Percentiles rank a stretch among this genome's conserved stretches.
These are phyloP conservation scores for Trametes cingulata DNA, from an alignment of 768 basidiomycete genomes.

Conservation along the genomic window DNA sequence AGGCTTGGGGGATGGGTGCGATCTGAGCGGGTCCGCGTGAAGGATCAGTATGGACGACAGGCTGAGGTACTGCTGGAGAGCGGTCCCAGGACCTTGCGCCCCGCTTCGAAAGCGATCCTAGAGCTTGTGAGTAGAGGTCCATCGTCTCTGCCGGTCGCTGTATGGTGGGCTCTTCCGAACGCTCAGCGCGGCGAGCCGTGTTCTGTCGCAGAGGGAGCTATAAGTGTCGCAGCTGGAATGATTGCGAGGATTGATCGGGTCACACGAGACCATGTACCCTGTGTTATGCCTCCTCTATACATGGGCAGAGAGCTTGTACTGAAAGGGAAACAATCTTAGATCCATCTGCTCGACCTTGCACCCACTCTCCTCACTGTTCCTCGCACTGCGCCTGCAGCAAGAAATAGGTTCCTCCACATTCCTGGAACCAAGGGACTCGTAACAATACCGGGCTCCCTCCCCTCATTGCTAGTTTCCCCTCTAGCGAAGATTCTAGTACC, in stretches of 20 bases:
- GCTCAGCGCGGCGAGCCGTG: no score
- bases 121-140: conserved; percentile 65
- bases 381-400: conserved; percentile 68
- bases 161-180: background rate
- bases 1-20: conserved; percentile 87
- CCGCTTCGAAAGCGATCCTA: conserved; percentile 69
- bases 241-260: no score
- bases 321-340: conserved; percentile 43
- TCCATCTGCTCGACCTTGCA: conserved; percentile 69
- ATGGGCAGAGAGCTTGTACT: background rate
- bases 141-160: background rate
- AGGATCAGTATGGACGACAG: conserved; percentile 24
- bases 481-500: conserved; percentile 50
- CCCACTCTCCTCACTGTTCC: conserved; percentile 66
- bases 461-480: conserved; percentile 38
- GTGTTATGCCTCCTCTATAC: no score
- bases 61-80: conserved; percentile 67
- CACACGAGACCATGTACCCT: no score
- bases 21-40: conserved; percentile 53
- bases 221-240: no score
- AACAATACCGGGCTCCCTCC: conserved; percentile 45
- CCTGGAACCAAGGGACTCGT: conserved; percentile 53
- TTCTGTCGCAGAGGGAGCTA: no score
- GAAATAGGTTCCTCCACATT: conserved; percentile 71
- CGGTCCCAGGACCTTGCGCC: conserved; percentile 86